Percentiles rank a stretch among this genome's conserved stretches.
Evolutionary conservation across 257 asterid species (phyloP).

Genomic region (Prunella vulgaris): DNA sequence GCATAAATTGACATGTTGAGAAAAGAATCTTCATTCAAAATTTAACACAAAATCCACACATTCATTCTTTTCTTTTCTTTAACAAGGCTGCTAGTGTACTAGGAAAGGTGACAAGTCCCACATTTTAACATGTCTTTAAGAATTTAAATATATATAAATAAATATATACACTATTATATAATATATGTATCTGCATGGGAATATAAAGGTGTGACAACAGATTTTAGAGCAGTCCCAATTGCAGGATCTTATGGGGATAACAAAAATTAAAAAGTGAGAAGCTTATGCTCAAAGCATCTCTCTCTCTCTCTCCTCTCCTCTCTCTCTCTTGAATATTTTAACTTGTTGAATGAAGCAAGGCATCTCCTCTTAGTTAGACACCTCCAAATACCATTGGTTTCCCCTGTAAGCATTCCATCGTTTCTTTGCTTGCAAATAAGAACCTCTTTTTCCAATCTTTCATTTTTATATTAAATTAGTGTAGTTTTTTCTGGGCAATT

Average conservation of each 20-base stretch:
- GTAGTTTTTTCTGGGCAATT: constrained; percentile 30
- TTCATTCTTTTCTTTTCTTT: constrained; percentile 22
- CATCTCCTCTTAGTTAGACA: constrained; percentile 47
- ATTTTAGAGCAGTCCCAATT: constrained; percentile 26
- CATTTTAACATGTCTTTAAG: constrained; percentile 28
- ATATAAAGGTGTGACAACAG: constrained; percentile 38
- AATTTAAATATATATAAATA: neutral
- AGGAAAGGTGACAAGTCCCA: constrained; percentile 39
- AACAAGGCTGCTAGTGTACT: constrained; percentile 47
- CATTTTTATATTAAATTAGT: neutral
- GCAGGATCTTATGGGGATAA: constrained; percentile 44
- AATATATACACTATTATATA: neutral
- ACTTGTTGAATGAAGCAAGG: constrained; percentile 60
- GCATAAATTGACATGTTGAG: constrained; percentile 26
- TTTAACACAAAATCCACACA: constrained; percentile 41
- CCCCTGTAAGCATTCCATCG: constrained; percentile 53
- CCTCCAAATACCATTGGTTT: constrained; percentile 42
- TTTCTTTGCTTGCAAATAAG: constrained; percentile 85
- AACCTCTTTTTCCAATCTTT: constrained; percentile 31
- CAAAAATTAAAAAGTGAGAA: constrained; percentile 37
- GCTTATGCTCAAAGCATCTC: constrained; percentile 59
- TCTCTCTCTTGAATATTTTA: constrained; percentile 3
- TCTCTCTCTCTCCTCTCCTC: constrained; percentile 13
- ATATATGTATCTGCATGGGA: constrained; percentile 48
- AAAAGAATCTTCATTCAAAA: constrained; percentile 21